Evolutionary conservation across 306 rosid species (phyloP), one percentile per base, ranked within the genome.

Genomic region (Abrus pulchellus): DNA sequence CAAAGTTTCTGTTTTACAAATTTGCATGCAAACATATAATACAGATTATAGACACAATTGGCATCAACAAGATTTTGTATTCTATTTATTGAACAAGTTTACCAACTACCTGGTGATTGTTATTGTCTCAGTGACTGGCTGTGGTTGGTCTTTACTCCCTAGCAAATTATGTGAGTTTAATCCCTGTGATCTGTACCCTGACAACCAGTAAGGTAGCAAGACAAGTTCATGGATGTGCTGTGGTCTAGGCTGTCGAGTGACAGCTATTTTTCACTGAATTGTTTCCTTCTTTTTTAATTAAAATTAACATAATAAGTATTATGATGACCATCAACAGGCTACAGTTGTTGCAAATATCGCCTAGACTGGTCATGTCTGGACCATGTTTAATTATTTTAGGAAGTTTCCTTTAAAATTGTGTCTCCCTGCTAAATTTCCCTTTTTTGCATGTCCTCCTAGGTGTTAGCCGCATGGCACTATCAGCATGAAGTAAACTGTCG

Each of bases 341-440:
- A 63, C 47, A 14, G 52, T 28, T 41, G 74, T 49, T 64, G 68
- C 33, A 63, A 63, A 43, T 43, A 9, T 81, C 75, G 30, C 63
- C 69, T 41, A 38, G 41, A 74, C 10, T 55, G 38, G 30, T 54
- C 67, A 78, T 55, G 62, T 55, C 9, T 32, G 36, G 50, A 43
- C 47, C 69, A 80, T 43, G 56, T 72, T 56, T n/a, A 11, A 53
- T 45, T 36, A 69, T 27, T 12, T 14, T 28, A 70, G 34, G 28
- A 71, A 50, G 5, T 34, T 44, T 9, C 27, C 8, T 40, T 20
- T 70, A 50, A 40, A 33, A 36, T 7, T 14, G 64, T 71, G 54
- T 71, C 49, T 45, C 30, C 30, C 12, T 45, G 38, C 44, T 71
- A 55, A 36, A 36, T 52, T 65, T 77, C 56, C 20, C 20, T 20